phyloP scores from a whole-genome alignment of 768 basidiomycete genomes.

The Lentinula lateritia region DNA sequence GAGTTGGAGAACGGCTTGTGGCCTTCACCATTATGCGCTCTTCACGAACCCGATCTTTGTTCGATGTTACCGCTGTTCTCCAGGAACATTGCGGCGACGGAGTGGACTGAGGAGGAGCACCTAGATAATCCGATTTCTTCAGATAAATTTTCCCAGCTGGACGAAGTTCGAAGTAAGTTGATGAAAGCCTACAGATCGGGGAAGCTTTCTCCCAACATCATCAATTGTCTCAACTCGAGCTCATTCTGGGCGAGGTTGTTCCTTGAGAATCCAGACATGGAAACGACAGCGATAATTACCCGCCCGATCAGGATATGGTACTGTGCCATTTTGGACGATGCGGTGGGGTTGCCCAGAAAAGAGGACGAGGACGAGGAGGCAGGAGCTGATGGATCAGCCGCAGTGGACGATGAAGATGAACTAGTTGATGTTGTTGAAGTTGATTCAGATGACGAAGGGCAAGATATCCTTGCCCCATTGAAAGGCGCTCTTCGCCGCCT shows the following conservation, averaged over 20 bases:
- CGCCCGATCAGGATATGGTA: conserved; percentile 59
- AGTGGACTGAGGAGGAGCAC: not conserved
- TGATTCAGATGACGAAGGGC: conserved; percentile 41
- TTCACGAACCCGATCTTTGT: conserved; percentile 56
- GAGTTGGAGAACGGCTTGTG: conserved; percentile 38
- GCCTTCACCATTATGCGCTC: conserved; percentile 52
- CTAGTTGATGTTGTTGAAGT: conserved; percentile 66
- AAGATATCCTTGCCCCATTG: conserved; percentile 63
- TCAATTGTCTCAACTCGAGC: conserved; percentile 57
- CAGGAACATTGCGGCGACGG: not conserved
- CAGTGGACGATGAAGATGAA: conserved; percentile 35
- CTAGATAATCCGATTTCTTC: not conserved
- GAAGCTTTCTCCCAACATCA: conserved; percentile 45
- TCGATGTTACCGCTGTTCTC: not conserved
- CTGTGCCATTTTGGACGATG: conserved; percentile 64
- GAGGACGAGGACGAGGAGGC: conserved; percentile 14
- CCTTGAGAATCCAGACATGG: conserved; percentile 72
- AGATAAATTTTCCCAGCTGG: conserved; percentile 17
- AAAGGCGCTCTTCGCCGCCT: conserved; percentile 63
- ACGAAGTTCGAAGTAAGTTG: conserved; percentile 45
- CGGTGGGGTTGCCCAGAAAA: conserved; percentile 50
- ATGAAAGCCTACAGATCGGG: conserved; percentile 61
- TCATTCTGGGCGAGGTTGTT: conserved; percentile 72
- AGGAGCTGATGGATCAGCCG: conserved; percentile 8
- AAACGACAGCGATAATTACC: conserved; percentile 59